Percentiles rank a stretch among this genome's conserved stretches.
phyloP scores from a whole-genome alignment of 805 yeast genomes.

The Grigorovia transvaalensis region DNA sequence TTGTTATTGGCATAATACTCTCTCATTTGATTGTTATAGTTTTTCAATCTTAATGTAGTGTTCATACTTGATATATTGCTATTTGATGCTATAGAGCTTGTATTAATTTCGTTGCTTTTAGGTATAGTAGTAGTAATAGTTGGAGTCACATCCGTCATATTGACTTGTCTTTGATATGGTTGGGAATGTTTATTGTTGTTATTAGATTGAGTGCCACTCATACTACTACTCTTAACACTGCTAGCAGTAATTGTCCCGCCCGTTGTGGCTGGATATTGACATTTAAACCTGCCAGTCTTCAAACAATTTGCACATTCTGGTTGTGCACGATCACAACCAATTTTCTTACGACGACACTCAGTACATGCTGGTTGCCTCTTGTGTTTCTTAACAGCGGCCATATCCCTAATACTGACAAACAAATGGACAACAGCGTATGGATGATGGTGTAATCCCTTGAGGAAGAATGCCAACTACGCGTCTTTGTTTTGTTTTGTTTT shows the following conservation, averaged over 20 bases:
- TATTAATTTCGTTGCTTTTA: background rate
- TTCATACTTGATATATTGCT: background rate
- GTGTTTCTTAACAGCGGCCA: background rate
- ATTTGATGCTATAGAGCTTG: background rate
- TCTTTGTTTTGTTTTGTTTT: too few relatives aligned
- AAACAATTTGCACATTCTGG: slow-evolving; percentile 34
- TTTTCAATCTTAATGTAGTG: background rate
- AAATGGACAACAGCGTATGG: too few relatives aligned
- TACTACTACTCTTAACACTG: background rate
- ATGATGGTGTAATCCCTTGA: too few relatives aligned
- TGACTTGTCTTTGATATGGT: background rate
- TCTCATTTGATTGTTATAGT: background rate
- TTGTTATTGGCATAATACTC: background rate
- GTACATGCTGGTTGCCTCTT: slow-evolving; percentile 20
- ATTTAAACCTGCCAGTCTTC: slow-evolving; percentile 9
- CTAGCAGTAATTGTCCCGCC: background rate
- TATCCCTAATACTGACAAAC: background rate
- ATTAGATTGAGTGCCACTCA: background rate
- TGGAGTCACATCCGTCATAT: background rate
- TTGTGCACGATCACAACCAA: slow-evolving; percentile 35
- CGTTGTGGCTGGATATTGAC: slow-evolving; percentile 4
- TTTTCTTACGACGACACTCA: slow-evolving; percentile 27
- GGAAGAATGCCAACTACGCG: too few relatives aligned
- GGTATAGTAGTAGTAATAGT: background rate
- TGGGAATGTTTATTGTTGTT: background rate